Evolutionary conservation across 805 yeast species (phyloP).

Genomic region (Wickerhamomyces alni): DNA sequence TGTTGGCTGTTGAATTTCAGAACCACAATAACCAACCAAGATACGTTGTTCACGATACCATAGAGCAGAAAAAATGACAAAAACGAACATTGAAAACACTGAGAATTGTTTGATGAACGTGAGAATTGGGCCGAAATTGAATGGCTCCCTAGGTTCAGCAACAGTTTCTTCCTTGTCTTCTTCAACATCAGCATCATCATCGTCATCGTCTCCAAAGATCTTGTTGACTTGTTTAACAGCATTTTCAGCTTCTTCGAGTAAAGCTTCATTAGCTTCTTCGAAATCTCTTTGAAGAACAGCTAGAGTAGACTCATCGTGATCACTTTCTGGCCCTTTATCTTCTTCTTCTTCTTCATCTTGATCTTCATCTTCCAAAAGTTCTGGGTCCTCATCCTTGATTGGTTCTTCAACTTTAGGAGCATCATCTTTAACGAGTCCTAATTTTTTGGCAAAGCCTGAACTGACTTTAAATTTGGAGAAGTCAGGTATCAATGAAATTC

Average conservation of each 20-base stretch:
- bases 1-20: conserved; percentile 42
- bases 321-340: conserved; percentile 3
- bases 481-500: conserved; percentile 26
- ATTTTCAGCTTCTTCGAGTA: conserved; percentile 24
- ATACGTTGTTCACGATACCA: conserved; percentile 64
- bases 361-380: conserved; percentile 4
- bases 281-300: conserved; percentile 19
- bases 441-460: conserved; percentile 30
- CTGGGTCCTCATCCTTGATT: background rate
- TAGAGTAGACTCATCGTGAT: conserved; percentile 12
- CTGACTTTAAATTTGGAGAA: conserved; percentile 27
- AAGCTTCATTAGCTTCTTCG: conserved; percentile 16
- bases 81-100: conserved; percentile 31
- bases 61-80: conserved; percentile 35
- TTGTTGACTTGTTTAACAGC: conserved; percentile 20
- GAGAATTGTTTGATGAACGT: conserved; percentile 20
- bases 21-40: conserved; percentile 71
- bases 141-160: background rate
- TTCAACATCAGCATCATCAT: conserved; percentile 3
- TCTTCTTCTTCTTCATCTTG: conserved; percentile 6
- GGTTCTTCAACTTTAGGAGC: background rate
- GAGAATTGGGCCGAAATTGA: conserved; percentile 6
- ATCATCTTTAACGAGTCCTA: conserved; percentile 18
- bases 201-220: conserved; percentile 8
- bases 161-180: conserved; percentile 1